Base-by-base conservation (phyloP, 331 rosid genomes). In the Cydonia oblonga region DNA sequence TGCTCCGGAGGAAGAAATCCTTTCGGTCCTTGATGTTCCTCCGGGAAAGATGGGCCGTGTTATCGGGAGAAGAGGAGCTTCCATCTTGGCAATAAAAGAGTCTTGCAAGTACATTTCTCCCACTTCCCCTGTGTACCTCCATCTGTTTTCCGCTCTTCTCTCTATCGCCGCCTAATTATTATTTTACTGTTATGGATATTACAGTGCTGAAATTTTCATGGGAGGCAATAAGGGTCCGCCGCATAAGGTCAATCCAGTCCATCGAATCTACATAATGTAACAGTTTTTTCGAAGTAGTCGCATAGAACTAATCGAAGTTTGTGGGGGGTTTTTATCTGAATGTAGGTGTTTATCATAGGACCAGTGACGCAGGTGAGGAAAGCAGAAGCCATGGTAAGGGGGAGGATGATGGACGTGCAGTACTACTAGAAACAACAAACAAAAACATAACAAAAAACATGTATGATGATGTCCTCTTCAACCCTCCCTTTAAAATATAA, bases 361-460 rank as follows among this genome's bases (percentile, higher is more conserved):
- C 87, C 90, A 30, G 92, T 84, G 85, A 82, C 77, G 84, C 86
- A 95, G 81, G 97, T 95, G 93, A 91, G 86, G 83, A 95, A 95
- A 81, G 97, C 99, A 8, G 97, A 88, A 82, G 99, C 99, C 76
- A 86, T 95, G 85, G 40, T 95, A 33, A 87, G 99, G 83, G 99
- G 99, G 75, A 88, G 93, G 86, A 75, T 89, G 86, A 58, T 85
- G 73, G 91, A 85, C 57, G 49, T 86, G 76, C 56, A 51, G 20
- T 84, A 84, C 33, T 82, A 76, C 67, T 63, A 83, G 74, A 68
- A 49, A 18, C 56, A 18, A 6, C 76, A 30, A 78, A 40, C 44
- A 28, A n/a, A 53, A 53, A 7, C 12, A 1, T 71, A 52, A 77
- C 53, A 49, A 44, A 14, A 22, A 56, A 10, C 3, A 0, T 23